Percentiles rank a stretch among this genome's conserved stretches.
Evolutionary conservation across 2,329 filamentous ascomycete genomes (phyloP).

Genomic region (Aspergillus sp.): DNA sequence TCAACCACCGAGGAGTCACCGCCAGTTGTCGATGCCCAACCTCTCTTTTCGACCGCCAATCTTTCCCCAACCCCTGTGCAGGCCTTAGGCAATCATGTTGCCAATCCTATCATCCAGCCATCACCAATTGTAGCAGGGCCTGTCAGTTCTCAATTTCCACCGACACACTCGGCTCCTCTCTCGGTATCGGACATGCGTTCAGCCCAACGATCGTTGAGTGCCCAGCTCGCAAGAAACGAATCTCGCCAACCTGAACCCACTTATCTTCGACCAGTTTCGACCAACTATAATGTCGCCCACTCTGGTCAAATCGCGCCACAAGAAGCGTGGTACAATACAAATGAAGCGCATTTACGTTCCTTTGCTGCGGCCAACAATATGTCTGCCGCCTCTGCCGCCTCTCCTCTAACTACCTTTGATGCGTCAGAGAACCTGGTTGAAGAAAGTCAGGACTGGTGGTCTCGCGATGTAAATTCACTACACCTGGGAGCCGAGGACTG

Average conservation of each 20-base stretch:
- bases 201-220: slow-evolving; percentile 18
- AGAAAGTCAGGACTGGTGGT: slow-evolving; percentile 65
- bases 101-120: slow-evolving; percentile 10
- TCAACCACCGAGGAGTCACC: slow-evolving; percentile 28
- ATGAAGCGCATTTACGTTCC: slow-evolving; percentile 19
- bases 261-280: slow-evolving; percentile 29
- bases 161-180: slow-evolving; percentile 13
- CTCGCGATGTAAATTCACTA: slow-evolving; percentile 61
- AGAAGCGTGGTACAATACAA: slow-evolving; percentile 35
- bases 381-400: slow-evolving; percentile 42
- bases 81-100: slow-evolving; percentile 4
- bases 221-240: slow-evolving; percentile 20
- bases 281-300: slow-evolving; percentile 19
- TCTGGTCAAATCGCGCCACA: slow-evolving; percentile 27
- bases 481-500: slow-evolving; percentile 64
- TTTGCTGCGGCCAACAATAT: slow-evolving; percentile 24
- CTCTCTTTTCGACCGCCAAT: slow-evolving; percentile 18
- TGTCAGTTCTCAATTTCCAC: slow-evolving; percentile 18
- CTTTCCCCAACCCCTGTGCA: slow-evolving; percentile 15
- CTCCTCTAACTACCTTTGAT: slow-evolving; percentile 56
- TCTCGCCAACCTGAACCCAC: slow-evolving; percentile 32
- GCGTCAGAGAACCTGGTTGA: slow-evolving; percentile 61
- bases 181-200: slow-evolving; percentile 22
- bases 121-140: slow-evolving; percentile 14
- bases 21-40: slow-evolving; percentile 15